Percentiles rank a stretch among this genome's conserved stretches.
These are phyloP conservation scores for Marasmius oreades DNA, from an alignment of 1,284 basidiomycete species.

Conservation along the genomic window DNA sequence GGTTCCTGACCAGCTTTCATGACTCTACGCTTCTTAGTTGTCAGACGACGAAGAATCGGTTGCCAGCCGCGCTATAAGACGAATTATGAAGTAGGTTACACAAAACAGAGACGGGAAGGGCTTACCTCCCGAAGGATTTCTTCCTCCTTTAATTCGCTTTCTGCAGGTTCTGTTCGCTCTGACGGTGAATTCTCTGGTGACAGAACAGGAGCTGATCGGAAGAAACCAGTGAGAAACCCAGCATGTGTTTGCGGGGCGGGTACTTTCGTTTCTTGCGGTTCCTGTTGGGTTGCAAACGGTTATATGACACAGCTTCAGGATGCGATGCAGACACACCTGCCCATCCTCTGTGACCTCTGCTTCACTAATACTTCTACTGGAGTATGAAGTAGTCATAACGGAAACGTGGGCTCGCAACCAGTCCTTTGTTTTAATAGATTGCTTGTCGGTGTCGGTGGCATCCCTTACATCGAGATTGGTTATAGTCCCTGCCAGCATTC, in stretches of 20 bases:
- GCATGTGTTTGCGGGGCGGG: not conserved
- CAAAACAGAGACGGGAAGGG: not conserved
- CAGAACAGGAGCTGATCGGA: not conserved
- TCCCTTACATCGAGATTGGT: constrained; percentile 25
- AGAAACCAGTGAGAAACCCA: not conserved
- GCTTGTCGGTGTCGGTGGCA: constrained; percentile 14
- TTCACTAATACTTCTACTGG: not conserved
- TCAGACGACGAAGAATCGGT: constrained; percentile 10
- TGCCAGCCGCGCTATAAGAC: constrained; percentile 10
- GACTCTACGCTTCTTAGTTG: constrained; percentile 2
- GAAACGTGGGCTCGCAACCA: constrained; percentile 11
- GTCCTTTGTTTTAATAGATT: constrained; percentile 15
- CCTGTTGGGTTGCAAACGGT: not conserved
- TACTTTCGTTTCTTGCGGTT: not conserved
- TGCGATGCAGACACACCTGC: constrained; percentile 1
- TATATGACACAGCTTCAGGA: not conserved
- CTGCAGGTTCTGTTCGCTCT: not conserved
- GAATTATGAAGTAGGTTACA: not conserved
- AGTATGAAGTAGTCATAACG: not conserved
- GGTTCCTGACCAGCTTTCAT: constrained; percentile 2
- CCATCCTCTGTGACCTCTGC: constrained; percentile 1
- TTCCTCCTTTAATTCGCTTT: constrained; percentile 5
- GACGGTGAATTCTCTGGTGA: not conserved
- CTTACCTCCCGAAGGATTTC: constrained; percentile 13
- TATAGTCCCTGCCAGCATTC: constrained; percentile 17